Evolutionary conservation across 2,329 filamentous ascomycete species (phyloP), one percentile per base, ranked within the genome.

Genomic region (Arthrobotrys pseudoclavata): DNA sequence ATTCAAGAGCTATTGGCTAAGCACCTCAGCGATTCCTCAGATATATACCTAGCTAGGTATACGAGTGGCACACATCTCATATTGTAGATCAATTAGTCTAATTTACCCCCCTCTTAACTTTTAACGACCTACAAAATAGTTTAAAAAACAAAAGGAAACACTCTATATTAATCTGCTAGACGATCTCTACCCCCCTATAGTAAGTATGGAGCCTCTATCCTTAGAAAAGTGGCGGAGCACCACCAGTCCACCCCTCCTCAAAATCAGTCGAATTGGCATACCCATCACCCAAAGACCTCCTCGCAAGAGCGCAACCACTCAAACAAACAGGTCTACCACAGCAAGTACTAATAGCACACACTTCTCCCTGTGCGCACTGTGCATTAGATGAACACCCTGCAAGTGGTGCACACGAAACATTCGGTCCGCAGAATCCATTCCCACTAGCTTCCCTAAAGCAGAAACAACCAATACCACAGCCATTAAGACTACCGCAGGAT

Each of bases 291-390:
- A 57, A 57, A 6, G 52, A 37, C 52, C 52, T 34, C n/a, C 52
- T 31, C 13, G 52, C 52, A 37, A 57, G 52, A 57, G 52, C 52
- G 40, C 52, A 57, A 3, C 26, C 29, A 15, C 52, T 40, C 40
- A 63, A 22, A 34, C 60, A 63, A 10, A 63, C 60, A 34, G 40
- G 24, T 22, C 60, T 48, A 12, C 10, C 6, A 15, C 60, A 63
- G 40, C 60, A 63, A 15, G 60, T 63, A 48, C 60, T 48, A 12
- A 48, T 63, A 63, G 60, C 60, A 10, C 60, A 63, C 3, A 63
- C 60, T 12, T 63, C 40, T 63, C 60, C 60, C 15, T 50, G 60
- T 7, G 12, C 15, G 29, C 60, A 63, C 26, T 63, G 9, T 15
- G 60, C 22, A 18, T 45, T 63, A 18, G 60, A 63, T 7, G 60